A percentile compares a stretch with the other conserved stretches of the same genome.
Evolutionary conservation across 2,329 filamentous ascomycete genomes (phyloP).

Genomic region (Aureobasidium sp.): DNA sequence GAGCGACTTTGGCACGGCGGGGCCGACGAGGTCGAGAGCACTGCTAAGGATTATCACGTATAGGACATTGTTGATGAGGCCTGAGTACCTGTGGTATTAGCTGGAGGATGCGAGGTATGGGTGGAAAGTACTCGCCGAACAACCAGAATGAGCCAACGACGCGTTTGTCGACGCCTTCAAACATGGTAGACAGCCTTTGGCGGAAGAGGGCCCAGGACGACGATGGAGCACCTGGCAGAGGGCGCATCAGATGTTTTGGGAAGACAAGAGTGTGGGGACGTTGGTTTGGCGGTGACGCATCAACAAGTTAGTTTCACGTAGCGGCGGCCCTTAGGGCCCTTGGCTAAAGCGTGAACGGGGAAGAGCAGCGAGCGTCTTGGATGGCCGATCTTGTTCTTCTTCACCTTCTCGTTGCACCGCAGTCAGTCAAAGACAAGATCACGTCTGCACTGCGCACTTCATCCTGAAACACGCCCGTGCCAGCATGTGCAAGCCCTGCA

Average conservation of each 20-base stretch:
- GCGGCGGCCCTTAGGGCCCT: background rate
- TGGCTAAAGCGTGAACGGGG: background rate
- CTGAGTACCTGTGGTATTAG: slow-evolving; percentile 37
- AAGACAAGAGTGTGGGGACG: background rate
- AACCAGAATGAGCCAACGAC: slow-evolving; percentile 85
- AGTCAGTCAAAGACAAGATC: too few species aligned
- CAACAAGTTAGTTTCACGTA: background rate
- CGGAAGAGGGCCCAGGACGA: slow-evolving; percentile 69
- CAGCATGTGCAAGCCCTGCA: slow-evolving; percentile 8
- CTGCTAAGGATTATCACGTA: slow-evolving; percentile 96
- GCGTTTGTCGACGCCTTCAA: slow-evolving; percentile 59
- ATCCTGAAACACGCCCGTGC: background rate
- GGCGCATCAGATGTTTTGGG: slow-evolving; percentile 29
- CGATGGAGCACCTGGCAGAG: slow-evolving; percentile 49
- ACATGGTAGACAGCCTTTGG: slow-evolving; percentile 54
- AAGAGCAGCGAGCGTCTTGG: background rate
- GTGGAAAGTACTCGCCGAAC: slow-evolving; percentile 56
- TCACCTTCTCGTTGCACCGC: background rate
- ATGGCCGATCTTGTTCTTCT: background rate
- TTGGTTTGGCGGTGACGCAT: background rate
- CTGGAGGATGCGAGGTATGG: background rate
- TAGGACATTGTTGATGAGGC: slow-evolving; percentile 92
- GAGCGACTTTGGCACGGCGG: slow-evolving; percentile 75
- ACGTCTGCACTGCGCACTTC: background rate
- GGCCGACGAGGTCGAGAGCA: slow-evolving; percentile 88